phyloP scores from a whole-genome alignment of 2,329 filamentous ascomycete species.

The Phaeosphaeriaceae sp. region DNA sequence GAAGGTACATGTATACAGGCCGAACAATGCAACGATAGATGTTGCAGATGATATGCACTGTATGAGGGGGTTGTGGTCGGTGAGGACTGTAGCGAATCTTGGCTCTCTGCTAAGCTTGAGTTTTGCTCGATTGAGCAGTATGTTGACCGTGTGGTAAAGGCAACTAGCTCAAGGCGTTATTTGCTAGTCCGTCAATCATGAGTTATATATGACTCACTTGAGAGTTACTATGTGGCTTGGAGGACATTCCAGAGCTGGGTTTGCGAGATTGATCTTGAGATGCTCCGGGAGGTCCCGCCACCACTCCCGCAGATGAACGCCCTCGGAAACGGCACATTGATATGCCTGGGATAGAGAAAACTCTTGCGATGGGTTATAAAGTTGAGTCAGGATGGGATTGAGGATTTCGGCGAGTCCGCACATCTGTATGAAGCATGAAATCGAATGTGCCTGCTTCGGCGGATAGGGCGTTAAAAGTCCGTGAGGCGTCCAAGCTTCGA shows the following conservation, averaged over 20 bases:
- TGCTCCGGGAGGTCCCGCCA: slow-evolving; percentile 16
- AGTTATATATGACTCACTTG: slow-evolving; percentile 15
- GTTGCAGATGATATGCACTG: slow-evolving; percentile 19
- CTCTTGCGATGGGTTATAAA: slow-evolving; percentile 10
- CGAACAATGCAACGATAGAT: slow-evolving; percentile 16
- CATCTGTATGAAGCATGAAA: slow-evolving; percentile 19
- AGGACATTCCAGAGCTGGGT: slow-evolving; percentile 8
- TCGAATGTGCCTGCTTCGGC: slow-evolving; percentile 15
- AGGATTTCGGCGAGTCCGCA: slow-evolving; percentile 18
- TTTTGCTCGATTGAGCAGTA: slow-evolving; percentile 15
- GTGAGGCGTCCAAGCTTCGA: slow-evolving; percentile 15
- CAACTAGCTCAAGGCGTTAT: too few relatives aligned
- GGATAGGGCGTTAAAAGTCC: slow-evolving; percentile 10
- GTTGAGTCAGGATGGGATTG: slow-evolving; percentile 15
- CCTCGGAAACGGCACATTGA: slow-evolving; percentile 9
- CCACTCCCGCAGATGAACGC: slow-evolving; percentile 13
- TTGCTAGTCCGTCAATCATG: too few relatives aligned
- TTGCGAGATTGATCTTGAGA: slow-evolving; percentile 14
- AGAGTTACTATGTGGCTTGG: slow-evolving; percentile 17
- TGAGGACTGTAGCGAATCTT: slow-evolving; percentile 1
- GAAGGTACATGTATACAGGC: slow-evolving; percentile 13
- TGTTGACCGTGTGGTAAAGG: slow-evolving; percentile 18
- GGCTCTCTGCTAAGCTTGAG: slow-evolving; percentile 14
- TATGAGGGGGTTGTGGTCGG: slow-evolving; percentile 15
- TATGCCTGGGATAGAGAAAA: slow-evolving; percentile 4